Percentiles rank a stretch among this genome's conserved stretches.
phyloP scores from a whole-genome alignment of 75 land plant genomes.

The Ceratopteris richardii region DNA sequence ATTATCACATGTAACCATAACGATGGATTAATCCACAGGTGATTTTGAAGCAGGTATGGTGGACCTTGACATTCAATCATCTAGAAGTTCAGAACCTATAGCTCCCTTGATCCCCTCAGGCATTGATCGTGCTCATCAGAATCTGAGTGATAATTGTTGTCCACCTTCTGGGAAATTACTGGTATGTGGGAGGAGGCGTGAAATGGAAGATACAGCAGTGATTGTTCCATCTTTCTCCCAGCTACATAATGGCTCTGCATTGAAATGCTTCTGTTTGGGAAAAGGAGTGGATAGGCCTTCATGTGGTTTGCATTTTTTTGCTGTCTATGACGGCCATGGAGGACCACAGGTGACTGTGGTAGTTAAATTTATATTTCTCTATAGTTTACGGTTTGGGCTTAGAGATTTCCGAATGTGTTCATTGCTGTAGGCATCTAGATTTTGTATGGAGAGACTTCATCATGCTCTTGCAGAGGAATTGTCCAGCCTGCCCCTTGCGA shows the following conservation, averaged over 20 bases:
- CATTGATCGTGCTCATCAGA: too few species aligned
- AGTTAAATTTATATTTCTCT: not conserved
- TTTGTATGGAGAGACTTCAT: constrained; percentile 59
- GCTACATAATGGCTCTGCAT: not conserved
- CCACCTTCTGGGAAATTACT: constrained; percentile 39
- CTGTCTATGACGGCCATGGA: constrained; percentile 93
- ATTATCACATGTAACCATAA: too few species aligned
- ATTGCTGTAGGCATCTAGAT: constrained; percentile 23
- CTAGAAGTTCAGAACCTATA: too few species aligned
- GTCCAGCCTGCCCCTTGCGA: constrained; percentile 6
- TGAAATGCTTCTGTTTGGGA: not conserved
- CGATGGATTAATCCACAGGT: too few species aligned
- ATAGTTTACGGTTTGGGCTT: too few species aligned
- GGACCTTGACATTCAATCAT: too few species aligned
- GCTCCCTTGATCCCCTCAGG: too few species aligned
- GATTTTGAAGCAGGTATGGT: too few species aligned
- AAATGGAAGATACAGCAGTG: constrained; percentile 88
- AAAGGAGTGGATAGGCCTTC: not conserved
- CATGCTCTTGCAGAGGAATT: constrained; percentile 46
- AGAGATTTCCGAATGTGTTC: too few species aligned
- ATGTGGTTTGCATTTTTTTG: constrained; percentile 49
- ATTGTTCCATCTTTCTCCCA: constrained; percentile 27
- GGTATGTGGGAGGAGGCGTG: constrained; percentile 73
- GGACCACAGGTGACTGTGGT: constrained; percentile 64
- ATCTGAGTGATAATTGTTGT: too few species aligned